Evolutionary conservation across 179 eudicot genomes (phyloP), one percentile per base, ranked within the genome.

Genomic region (Spinacia oleracea): DNA sequence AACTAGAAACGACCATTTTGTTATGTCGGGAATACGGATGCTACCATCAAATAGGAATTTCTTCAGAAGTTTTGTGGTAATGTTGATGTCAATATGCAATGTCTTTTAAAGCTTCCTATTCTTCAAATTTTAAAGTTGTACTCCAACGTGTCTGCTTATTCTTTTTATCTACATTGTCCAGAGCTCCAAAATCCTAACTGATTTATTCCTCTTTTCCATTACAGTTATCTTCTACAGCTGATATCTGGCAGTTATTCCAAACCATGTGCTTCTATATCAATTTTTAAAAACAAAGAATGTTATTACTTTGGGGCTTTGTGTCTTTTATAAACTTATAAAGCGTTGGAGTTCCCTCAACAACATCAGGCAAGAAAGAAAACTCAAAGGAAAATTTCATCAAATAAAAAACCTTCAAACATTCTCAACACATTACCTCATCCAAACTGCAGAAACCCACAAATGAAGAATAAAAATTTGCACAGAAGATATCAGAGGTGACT

Each of bases 401-500:
- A 59, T n/a, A 6, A 43, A 72, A 68, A 77, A 58, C 29, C 31
- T 16, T n/a, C 51, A 71, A n/a, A 35, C 25, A 55, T 59, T 68
- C 72, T 63, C 21, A 38, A 31, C 27, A 35, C 5, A 75, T 83
- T 81, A 84, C 85, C 56, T 69, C 84, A 15, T 50, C 70, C 63
- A 64, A 84, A 68, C 38, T 32, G 56, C 81, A 79, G 45, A 85
- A 83, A 60, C 83, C 84, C 25, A 29, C 66, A 46, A 77, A 63
- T 51, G 80, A 80, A 35, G 85, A 83, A 53, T 79, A 83, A 66
- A 85, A 48, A 62, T 77, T 85, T 50, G 56, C 72, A 55, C 74
- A 82, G 68, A 85, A 81, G 80, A 79, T 85, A 80, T 77, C 87
- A 48, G 88, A 83, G 63, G 81, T 87, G 81, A 75, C 79, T 0